Evolutionary conservation across 306 rosid genomes (phyloP).

Genomic region (Vigna nakashimae): DNA sequence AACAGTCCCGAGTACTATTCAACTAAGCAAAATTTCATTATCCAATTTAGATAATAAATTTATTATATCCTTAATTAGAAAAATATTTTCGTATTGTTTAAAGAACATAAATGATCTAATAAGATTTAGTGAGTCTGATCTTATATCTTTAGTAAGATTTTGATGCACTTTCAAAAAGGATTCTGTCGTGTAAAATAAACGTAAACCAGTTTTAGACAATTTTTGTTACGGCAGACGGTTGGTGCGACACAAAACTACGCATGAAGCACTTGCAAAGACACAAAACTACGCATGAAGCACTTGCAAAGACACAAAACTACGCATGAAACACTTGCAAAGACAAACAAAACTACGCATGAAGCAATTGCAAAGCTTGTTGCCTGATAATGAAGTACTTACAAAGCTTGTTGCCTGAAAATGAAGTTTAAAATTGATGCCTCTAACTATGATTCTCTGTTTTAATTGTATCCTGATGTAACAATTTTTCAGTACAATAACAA

Average conservation of each 20-base stretch:
- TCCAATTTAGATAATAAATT: no score
- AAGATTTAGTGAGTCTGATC: no score
- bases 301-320: slow-evolving; percentile 16
- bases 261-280: slow-evolving; percentile 34
- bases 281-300: slow-evolving; percentile 20
- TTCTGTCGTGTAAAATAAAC: not conserved
- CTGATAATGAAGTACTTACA: slow-evolving; percentile 36
- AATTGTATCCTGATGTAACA: slow-evolving; percentile 43
- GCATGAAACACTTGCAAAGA: slow-evolving; percentile 33
- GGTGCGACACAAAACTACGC: slow-evolving; percentile 39
- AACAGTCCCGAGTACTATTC: not conserved
- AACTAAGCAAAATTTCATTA: not conserved
- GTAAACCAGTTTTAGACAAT: not conserved
- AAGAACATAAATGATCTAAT: no score
- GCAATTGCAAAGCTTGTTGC: slow-evolving; percentile 41
- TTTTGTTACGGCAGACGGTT: slow-evolving; percentile 26
- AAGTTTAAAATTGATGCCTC: slow-evolving; percentile 22
- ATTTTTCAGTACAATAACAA: slow-evolving; percentile 48
- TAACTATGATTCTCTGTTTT: slow-evolving; percentile 33
- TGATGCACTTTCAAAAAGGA: not conserved
- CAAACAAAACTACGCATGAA: not conserved
- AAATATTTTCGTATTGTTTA: no score
- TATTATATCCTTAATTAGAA: no score
- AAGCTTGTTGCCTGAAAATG: slow-evolving; percentile 31
- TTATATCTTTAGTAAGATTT: not conserved